These are phyloP conservation scores for Phialophora expanda DNA, from an alignment of 2,329 filamentous ascomycete species.

Conservation along the genomic window DNA sequence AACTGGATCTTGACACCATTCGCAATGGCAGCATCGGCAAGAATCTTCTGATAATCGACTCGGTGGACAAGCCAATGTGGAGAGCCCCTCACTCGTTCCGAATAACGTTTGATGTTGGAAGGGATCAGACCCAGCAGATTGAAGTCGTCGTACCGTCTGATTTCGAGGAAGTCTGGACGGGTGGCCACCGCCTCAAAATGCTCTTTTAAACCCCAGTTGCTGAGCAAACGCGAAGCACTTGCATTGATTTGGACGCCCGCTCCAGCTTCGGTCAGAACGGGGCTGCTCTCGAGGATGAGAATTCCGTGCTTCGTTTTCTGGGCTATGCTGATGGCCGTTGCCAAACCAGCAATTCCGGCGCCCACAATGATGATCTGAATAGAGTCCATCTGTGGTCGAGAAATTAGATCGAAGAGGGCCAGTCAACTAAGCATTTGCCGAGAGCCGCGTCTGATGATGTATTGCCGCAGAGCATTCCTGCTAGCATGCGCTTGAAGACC, in stretches of 20 bases:
- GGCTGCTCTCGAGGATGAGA: conserved; percentile 41
- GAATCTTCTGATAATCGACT: conserved; percentile 43
- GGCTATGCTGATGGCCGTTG: conserved; percentile 41
- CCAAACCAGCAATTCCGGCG: conserved; percentile 42
- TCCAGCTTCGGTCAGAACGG: conserved; percentile 35
- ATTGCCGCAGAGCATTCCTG: not conserved
- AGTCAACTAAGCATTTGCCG: not conserved
- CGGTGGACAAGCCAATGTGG: conserved; percentile 44
- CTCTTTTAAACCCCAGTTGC: conserved; percentile 26
- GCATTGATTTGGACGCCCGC: conserved; percentile 39
- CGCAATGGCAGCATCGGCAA: conserved; percentile 40
- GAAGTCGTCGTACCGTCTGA: conserved; percentile 47
- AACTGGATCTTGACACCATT: conserved; percentile 25
- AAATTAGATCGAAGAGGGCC: not conserved
- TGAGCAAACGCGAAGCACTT: conserved; percentile 36
- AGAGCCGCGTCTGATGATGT: not conserved
- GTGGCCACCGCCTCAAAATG: conserved; percentile 41
- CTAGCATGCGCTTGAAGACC: not conserved
- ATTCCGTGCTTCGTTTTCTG: conserved; percentile 37
- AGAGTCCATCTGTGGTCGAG: conserved; percentile 4
- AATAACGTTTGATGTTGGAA: conserved; percentile 42
- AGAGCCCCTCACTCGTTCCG: conserved; percentile 31
- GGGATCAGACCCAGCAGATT: conserved; percentile 42
- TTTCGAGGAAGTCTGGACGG: conserved; percentile 41
- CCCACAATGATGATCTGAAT: conserved; percentile 37